Evolutionary conservation across 441 rosid genomes (phyloP).

Genomic region (Populus tomentosa): DNA sequence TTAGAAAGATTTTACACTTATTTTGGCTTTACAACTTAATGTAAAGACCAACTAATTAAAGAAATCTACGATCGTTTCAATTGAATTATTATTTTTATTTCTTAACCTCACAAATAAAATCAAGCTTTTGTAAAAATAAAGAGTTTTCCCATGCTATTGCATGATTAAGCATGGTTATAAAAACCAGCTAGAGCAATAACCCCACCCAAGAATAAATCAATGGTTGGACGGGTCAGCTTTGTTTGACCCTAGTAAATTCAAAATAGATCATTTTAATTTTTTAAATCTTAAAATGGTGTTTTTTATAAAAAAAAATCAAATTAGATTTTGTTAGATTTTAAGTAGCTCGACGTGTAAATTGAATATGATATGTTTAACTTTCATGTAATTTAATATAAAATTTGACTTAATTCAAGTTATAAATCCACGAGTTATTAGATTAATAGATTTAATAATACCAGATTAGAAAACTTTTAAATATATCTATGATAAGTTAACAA

Average conservation of each 20-base stretch:
- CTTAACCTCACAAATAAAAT: not conserved
- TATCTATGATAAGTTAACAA: not conserved
- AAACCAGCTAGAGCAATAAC: too few species aligned
- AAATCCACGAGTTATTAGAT: fast-evolving
- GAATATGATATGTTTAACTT: too few species aligned
- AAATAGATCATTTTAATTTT: too few species aligned
- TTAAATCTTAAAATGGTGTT: too few species aligned
- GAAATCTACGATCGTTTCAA: not conserved
- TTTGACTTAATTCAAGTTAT: fast-evolving
- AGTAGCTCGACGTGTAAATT: too few species aligned
- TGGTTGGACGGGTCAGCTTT: fast-evolving
- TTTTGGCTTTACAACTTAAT: not conserved
- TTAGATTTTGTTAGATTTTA: fast-evolving
- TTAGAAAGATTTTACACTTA: too few species aligned
- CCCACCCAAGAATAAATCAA: fast-evolving
- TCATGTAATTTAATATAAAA: fast-evolving
- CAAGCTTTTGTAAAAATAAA: too few species aligned
- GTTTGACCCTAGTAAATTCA: too few species aligned
- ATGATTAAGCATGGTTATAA: too few species aligned
- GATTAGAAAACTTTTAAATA: fast-evolving
- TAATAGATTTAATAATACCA: fast-evolving
- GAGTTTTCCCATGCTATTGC: too few species aligned
- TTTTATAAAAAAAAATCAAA: too few species aligned
- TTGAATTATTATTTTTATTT: too few species aligned
- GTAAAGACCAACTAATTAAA: not conserved